Base-by-base conservation (phyloP, 2,329 filamentous ascomycete genomes). In the Diaporthe sp. region DNA sequence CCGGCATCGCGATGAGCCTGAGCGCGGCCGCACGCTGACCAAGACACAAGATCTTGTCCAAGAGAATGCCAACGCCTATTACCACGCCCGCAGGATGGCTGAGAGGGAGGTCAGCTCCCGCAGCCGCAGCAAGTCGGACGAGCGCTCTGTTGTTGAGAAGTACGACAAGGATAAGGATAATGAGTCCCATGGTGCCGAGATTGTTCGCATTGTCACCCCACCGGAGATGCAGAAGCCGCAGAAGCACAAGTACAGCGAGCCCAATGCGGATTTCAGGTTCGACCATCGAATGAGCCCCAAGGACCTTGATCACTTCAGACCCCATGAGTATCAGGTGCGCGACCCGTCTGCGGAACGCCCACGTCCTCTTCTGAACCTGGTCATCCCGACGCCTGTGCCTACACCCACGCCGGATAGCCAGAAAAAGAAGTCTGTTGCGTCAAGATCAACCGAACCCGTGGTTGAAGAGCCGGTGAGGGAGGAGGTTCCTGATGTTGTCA, bases 251-350 rank as follows among this genome's bases (percentile, higher is more conserved):
- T 93, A 89, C 73, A 89, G 88, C 76, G 88, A 82, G 10, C 91
- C 91, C 2, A 85, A 93, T 78, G 91, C 91, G n/a, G 91, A 93
- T 79, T 90, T 92, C 70, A 85, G 84, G 69, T 88, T 92, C 74
- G 91, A 92, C 79, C 88, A 91, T 77, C 82, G 88, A 75, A 86
- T 92, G 75, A 84, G 86, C 70, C 91, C 91, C 7, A 80, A 81
- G 53, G 88, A 92, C 39, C 81, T 90, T 50, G 76, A 73, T 59
- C 80, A 72, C 68, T 86, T 83, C 77, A 79, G 37, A 50, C 72
- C 74, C 4, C 30, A 35, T 19, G 53, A 78, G 13, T 73, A 71
- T 76, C 81, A 73, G 84, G 66, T 74, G 5, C 85, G 88, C 50
- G 89, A 91, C 73, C 86, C 88, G 61, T 89, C 88, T 25, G 87